These are phyloP conservation scores for Pseudogymnoascus sp. DNA, from an alignment of 2,329 filamentous ascomycete genomes.

Conservation along the genomic window DNA sequence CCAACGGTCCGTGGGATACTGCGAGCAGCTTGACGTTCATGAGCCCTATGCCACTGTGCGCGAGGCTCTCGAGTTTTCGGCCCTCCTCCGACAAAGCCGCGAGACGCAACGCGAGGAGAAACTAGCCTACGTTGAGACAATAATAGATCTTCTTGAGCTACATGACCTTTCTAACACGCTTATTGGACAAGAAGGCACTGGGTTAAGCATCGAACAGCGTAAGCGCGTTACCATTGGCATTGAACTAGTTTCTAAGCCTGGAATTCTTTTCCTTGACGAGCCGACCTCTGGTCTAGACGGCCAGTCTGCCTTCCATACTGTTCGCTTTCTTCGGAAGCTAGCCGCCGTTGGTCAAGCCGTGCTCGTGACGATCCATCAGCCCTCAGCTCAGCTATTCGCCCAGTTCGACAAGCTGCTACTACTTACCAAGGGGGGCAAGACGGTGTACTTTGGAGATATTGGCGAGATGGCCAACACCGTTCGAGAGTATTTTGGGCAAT, in stretches of 20 bases:
- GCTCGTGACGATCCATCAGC: slow-evolving; percentile 49
- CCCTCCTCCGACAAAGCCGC: slow-evolving; percentile 76
- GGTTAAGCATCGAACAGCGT: slow-evolving; percentile 53
- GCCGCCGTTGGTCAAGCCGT: slow-evolving; percentile 46
- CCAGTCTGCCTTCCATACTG: slow-evolving; percentile 56
- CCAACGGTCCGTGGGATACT: slow-evolving; percentile 68
- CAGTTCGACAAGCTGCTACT: slow-evolving; percentile 55
- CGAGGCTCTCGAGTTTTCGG: slow-evolving; percentile 81
- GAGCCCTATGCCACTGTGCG: slow-evolving; percentile 75
- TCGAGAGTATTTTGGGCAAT: slow-evolving; percentile 54
- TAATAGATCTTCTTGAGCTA: slow-evolving; percentile 57
- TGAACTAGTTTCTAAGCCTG: slow-evolving; percentile 48
- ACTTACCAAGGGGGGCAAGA: slow-evolving; percentile 56
- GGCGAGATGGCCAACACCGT: slow-evolving; percentile 50
- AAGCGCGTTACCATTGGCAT: slow-evolving; percentile 56
- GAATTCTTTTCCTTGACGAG: slow-evolving; percentile 54
- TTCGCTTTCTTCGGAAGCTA: slow-evolving; percentile 53
- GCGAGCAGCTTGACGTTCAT: slow-evolving; percentile 88
- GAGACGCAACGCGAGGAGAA: slow-evolving; percentile 67
- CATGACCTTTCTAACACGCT: slow-evolving; percentile 57
- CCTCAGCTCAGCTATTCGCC: slow-evolving; percentile 44
- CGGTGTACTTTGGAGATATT: slow-evolving; percentile 62
- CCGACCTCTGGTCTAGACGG: slow-evolving; percentile 55
- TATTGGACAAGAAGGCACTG: slow-evolving; percentile 54
- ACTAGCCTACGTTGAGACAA: slow-evolving; percentile 77